Evolutionary conservation across 805 yeast species (phyloP).

Genomic region (Pichia heedii): DNA sequence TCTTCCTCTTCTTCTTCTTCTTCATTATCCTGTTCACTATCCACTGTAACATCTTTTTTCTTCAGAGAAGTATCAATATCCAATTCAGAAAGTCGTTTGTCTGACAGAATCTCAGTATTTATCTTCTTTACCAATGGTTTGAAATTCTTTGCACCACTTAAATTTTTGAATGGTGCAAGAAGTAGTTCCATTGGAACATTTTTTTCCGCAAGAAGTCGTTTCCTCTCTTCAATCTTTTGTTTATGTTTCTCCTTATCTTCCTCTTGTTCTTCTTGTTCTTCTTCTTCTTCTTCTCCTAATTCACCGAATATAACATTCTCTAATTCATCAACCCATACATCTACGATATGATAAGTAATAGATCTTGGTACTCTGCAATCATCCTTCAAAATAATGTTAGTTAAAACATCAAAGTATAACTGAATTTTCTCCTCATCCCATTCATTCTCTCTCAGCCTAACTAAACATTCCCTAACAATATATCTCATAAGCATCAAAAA

Average conservation of each 20-base stretch:
- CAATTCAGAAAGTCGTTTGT: conserved; percentile 58
- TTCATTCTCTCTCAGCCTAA: conserved; percentile 39
- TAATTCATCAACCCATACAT: conserved; percentile 76
- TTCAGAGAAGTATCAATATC: conserved; percentile 32
- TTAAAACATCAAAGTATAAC: conserved; percentile 32
- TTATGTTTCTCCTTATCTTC: conserved; percentile 24
- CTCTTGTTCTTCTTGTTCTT: conserved; percentile 32
- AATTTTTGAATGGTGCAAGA: conserved; percentile 49
- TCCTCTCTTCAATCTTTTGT: conserved; percentile 14
- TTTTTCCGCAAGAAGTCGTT: conserved; percentile 13
- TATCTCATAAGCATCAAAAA: conserved; percentile 74
- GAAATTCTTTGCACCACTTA: conserved; percentile 40
- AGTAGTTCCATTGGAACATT: conserved; percentile 45
- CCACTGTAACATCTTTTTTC: conserved; percentile 18
- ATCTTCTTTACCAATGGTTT: conserved; percentile 61
- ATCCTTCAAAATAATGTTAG: conserved; percentile 36
- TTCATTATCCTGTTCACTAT: conserved; percentile 25
- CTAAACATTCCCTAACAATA: conserved; percentile 56
- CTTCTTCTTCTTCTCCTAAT: conserved; percentile 37
- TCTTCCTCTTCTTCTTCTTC: conserved; percentile 14
- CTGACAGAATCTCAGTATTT: conserved; percentile 56
- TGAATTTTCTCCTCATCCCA: conserved; percentile 48
- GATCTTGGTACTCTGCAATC: conserved; percentile 58
- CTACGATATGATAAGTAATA: conserved; percentile 76
- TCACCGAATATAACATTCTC: conserved; percentile 53